Evolutionary conservation across 768 basidiomycete species (phyloP).

Genomic region (Sistotremastrum suecicum): DNA sequence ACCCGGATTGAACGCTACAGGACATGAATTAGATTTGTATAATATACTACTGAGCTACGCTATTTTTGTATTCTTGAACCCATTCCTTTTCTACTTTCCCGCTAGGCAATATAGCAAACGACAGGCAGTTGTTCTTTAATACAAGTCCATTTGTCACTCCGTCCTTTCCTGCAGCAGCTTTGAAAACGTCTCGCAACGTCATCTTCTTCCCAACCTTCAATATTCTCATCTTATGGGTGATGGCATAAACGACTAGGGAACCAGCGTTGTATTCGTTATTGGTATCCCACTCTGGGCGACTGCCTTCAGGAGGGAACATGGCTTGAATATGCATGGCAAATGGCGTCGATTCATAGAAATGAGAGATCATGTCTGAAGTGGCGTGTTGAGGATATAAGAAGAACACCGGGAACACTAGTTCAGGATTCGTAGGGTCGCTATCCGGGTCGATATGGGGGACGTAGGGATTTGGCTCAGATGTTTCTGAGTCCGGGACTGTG

Average conservation of each 20-base stretch:
- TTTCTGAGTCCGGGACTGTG: constrained; percentile 33
- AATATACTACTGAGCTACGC: constrained; percentile 18
- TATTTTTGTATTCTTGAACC: constrained; percentile 76
- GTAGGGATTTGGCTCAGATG: constrained; percentile 38
- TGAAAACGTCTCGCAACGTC: constrained; percentile 66
- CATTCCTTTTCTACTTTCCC: constrained; percentile 68
- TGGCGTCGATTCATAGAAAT: constrained; percentile 74
- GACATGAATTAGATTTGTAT: constrained; percentile 4
- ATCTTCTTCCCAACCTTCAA: constrained; percentile 89
- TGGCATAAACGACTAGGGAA: constrained; percentile 69
- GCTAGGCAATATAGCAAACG: constrained; percentile 66
- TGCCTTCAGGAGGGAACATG: constrained; percentile 70
- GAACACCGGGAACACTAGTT: constrained; percentile 75
- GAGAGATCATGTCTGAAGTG: constrained; percentile 77
- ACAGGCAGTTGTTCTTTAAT: constrained; percentile 68
- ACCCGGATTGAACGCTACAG: too few species aligned
- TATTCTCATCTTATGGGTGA: constrained; percentile 59
- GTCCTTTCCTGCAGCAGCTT: constrained; percentile 42
- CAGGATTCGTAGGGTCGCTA: constrained; percentile 36
- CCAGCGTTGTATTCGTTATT: constrained; percentile 49
- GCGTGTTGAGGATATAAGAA: constrained; percentile 87
- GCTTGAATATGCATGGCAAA: constrained; percentile 61
- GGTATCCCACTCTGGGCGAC: constrained; percentile 64
- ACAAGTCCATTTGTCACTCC: constrained; percentile 71
- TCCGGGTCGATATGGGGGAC: constrained; percentile 53